phyloP scores from a whole-genome alignment of 1,139 yeast genomes.

The Zygoascus sp. region DNA sequence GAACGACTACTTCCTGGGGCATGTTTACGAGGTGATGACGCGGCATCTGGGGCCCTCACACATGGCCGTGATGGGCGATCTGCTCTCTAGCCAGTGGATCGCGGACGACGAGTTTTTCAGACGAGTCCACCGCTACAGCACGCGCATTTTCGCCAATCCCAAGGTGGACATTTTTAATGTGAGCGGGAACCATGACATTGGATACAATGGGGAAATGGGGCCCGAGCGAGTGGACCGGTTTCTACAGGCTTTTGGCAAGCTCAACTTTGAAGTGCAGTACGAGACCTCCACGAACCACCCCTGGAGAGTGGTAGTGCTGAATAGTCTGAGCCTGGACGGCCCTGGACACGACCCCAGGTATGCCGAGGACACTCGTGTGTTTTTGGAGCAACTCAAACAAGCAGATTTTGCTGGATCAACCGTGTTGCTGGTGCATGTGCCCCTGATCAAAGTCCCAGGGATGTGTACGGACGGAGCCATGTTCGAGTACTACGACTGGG shows the following conservation, averaged over 20 bases:
- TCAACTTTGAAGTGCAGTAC: conserved; percentile 73
- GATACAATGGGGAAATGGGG: conserved; percentile 92
- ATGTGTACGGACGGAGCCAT: conserved; percentile 84
- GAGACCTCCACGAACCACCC: conserved; percentile 46
- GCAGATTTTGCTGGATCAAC: conserved; percentile 65
- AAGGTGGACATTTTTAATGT: conserved; percentile 49
- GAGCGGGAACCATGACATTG: conserved; percentile 94
- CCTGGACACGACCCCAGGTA: conserved; percentile 79
- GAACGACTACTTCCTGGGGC: conserved; percentile 83
- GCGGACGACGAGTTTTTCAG: conserved; percentile 76
- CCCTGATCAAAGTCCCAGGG: conserved; percentile 76
- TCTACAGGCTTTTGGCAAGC: conserved; percentile 68
- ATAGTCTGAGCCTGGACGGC: conserved; percentile 81
- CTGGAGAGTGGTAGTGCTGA: conserved; percentile 82
- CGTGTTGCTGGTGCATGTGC: conserved; percentile 81
- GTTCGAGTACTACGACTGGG: conserved; percentile 54
- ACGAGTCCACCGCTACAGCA: conserved; percentile 67
- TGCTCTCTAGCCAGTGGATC: conserved; percentile 95
- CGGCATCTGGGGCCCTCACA: conserved; percentile 63
- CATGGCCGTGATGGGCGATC: conserved; percentile 88
- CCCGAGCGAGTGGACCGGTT: conserved; percentile 85
- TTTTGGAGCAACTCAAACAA: conserved; percentile 47
- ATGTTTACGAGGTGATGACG: conserved; percentile 65
- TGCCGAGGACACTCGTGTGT: conserved; percentile 62
- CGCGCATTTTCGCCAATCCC: conserved; percentile 27